phyloP scores from a whole-genome alignment of 2,329 filamentous ascomycete species.

The Xylaria sp. region DNA sequence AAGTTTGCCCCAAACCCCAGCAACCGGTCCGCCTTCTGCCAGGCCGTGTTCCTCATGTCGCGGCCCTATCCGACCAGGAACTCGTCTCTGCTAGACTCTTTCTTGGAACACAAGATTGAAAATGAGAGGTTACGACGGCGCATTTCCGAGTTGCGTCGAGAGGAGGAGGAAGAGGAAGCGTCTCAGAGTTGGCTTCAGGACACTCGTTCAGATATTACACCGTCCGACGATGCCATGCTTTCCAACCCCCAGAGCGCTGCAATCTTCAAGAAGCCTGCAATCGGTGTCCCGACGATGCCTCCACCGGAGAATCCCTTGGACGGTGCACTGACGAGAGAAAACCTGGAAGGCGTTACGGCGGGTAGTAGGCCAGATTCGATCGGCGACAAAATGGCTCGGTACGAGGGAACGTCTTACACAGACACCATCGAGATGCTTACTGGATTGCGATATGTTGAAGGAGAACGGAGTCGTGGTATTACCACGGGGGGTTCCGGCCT shows the following conservation, averaged over 20 bases:
- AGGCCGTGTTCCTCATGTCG: constrained; percentile 90
- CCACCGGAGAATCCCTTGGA: constrained; percentile 64
- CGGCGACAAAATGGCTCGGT: constrained; percentile 77
- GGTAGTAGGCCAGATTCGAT: constrained; percentile 68
- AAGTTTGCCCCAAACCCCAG: constrained; percentile 57
- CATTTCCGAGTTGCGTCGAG: constrained; percentile 76
- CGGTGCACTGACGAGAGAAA: constrained; percentile 68
- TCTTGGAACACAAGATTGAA: constrained; percentile 94
- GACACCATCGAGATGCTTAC: constrained; percentile 93
- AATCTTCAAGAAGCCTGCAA: constrained; percentile 36
- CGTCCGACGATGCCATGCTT: constrained; percentile 42
- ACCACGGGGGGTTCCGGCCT: constrained; percentile 81
- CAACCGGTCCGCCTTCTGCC: constrained; percentile 66
- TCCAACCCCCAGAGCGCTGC: constrained; percentile 32
- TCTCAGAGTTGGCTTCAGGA: constrained; percentile 58
- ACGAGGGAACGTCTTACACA: constrained; percentile 69
- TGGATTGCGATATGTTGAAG: constrained; percentile 78
- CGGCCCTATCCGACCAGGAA: constrained; percentile 87
- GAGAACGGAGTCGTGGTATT: constrained; percentile 81
- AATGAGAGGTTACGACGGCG: constrained; percentile 81
- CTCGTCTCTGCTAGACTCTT: constrained; percentile 78
- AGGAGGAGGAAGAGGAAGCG: constrained; percentile 78
- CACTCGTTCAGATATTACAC: constrained; percentile 48
- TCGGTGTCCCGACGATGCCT: constrained; percentile 48
- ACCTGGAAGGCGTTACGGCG: constrained; percentile 66